Percentiles rank a stretch among this genome's conserved stretches.
phyloP scores from a whole-genome alignment of 805 yeast genomes.

The Kregervanrija fluxuum region DNA sequence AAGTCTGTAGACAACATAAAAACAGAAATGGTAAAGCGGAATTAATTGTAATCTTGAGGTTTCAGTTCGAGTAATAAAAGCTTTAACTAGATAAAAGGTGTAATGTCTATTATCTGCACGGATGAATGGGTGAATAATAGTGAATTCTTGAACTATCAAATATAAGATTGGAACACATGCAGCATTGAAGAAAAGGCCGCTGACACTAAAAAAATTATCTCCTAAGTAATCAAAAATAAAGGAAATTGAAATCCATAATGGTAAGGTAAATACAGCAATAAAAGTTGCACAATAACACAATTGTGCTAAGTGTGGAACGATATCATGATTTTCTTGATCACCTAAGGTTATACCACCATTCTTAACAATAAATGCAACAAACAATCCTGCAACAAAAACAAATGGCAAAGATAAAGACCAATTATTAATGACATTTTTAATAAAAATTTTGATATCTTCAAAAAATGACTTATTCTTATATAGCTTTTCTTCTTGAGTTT shows the following conservation, averaged over 20 bases:
- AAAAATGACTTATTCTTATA: slow-evolving; percentile 25
- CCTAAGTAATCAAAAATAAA: slow-evolving; percentile 34
- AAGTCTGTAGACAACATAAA: slow-evolving; percentile 19
- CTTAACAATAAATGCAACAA: slow-evolving; percentile 47
- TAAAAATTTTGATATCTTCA: slow-evolving; percentile 16
- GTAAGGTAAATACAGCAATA: slow-evolving; percentile 57
- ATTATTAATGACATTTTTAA: slow-evolving; percentile 26
- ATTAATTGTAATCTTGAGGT: slow-evolving; percentile 44
- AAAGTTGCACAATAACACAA: slow-evolving; percentile 70
- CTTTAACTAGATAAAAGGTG: slow-evolving; percentile 78
- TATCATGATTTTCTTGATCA: slow-evolving; percentile 78
- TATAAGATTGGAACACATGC: slow-evolving; percentile 29
- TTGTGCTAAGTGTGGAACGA: slow-evolving; percentile 71
- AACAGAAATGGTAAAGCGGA: slow-evolving; percentile 63
- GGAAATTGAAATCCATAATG: slow-evolving; percentile 55
- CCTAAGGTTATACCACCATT: slow-evolving; percentile 90
- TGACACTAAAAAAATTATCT: slow-evolving; percentile 23
- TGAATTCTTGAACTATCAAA: slow-evolving; percentile 46
- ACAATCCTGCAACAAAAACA: slow-evolving; percentile 41
- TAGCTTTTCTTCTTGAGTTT: slow-evolving; percentile 28
- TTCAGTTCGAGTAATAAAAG: slow-evolving; percentile 44
- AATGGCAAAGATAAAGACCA: slow-evolving; percentile 40
- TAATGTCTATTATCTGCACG: slow-evolving; percentile 93
- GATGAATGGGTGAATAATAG: slow-evolving; percentile 82
- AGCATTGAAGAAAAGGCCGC: slow-evolving; percentile 13